Evolutionary conservation across 208 protist genomes (phyloP).

Genomic region (Leishmania aethiopica): DNA sequence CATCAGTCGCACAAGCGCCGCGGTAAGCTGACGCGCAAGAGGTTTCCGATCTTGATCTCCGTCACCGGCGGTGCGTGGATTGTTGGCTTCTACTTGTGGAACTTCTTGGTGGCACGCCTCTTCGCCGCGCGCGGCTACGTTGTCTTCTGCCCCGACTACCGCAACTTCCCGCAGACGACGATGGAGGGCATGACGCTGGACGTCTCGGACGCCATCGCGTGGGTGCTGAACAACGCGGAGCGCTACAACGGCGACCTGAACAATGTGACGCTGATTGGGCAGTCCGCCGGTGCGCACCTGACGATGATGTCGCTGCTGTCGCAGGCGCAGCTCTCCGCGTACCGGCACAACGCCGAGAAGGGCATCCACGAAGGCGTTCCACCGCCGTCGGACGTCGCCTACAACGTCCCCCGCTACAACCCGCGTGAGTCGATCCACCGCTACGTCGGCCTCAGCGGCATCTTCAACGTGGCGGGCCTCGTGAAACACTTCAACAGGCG

Average conservation of each 20-base stretch:
- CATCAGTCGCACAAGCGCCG: neutral
- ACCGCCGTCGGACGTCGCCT: constrained; percentile 52
- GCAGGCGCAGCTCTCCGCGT: constrained; percentile 76
- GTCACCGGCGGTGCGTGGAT: constrained; percentile 86
- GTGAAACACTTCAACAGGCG: constrained; percentile 60
- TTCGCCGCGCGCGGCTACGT: constrained; percentile 80
- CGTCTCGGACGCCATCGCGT: constrained; percentile 84
- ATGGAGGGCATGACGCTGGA: constrained; percentile 92
- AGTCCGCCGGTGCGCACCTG: constrained; percentile 86
- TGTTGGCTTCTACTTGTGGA: constrained; percentile 76
- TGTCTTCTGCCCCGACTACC: constrained; percentile 92
- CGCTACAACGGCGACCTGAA: constrained; percentile 85
- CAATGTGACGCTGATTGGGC: constrained; percentile 79
- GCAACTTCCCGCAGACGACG: constrained; percentile 91
- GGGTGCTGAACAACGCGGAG: constrained; percentile 86
- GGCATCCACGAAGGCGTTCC: constrained; percentile 35
- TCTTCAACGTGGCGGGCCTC: constrained; percentile 72
- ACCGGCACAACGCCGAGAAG: constrained; percentile 34
- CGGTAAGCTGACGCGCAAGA: constrained; percentile 40
- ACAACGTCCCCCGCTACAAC: constrained; percentile 88
- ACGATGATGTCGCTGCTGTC: constrained; percentile 88
- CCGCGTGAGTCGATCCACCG: constrained; percentile 76
- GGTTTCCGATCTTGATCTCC: constrained; percentile 79
- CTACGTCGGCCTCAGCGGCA: constrained; percentile 86
- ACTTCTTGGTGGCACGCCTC: constrained; percentile 64